phyloP scores from a whole-genome alignment of 2,329 filamentous ascomycete species.

The Penicillium rolfsii region DNA sequence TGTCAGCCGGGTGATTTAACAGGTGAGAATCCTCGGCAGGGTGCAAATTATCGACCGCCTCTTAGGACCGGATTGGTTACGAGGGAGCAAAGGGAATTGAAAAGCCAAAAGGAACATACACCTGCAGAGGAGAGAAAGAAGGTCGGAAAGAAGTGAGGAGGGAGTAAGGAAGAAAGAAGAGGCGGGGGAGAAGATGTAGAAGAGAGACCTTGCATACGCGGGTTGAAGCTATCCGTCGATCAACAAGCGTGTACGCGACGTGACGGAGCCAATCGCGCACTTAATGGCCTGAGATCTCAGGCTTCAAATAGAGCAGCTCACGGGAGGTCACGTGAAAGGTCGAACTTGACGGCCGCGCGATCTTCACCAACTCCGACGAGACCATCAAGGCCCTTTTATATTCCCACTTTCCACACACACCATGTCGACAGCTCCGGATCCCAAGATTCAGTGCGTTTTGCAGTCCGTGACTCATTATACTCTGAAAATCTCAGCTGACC shows the following conservation, averaged over 20 bases:
- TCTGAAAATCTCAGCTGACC: constrained; percentile 24
- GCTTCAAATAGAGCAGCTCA: neutral
- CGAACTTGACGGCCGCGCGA: constrained; percentile 19
- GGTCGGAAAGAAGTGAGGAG: constrained; percentile 23
- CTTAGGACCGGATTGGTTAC: constrained; percentile 17
- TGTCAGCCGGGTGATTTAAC: constrained; percentile 28
- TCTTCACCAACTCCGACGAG: constrained; percentile 15
- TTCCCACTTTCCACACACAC: constrained; percentile 31
- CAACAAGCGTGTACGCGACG: constrained; percentile 47
- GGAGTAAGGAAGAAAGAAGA: constrained; percentile 10
- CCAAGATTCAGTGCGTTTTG: constrained; percentile 69
- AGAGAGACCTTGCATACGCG: constrained; percentile 40
- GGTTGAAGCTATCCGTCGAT: constrained; percentile 38
- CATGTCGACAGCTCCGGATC: constrained; percentile 60
- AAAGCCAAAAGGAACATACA: constrained; percentile 18
- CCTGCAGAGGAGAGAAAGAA: constrained; percentile 22
- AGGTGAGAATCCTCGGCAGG: constrained; percentile 12
- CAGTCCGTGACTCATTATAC: constrained; percentile 22
- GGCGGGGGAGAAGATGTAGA: constrained; percentile 26
- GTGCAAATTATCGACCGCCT: constrained; percentile 16
- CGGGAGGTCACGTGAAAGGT: constrained; percentile 21
- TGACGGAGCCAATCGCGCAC: constrained; percentile 43
- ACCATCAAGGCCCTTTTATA: constrained; percentile 34
- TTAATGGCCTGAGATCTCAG: constrained; percentile 16
- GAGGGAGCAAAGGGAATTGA: constrained; percentile 17